Evolutionary conservation across 2,329 filamentous ascomycete species (phyloP), one percentile per base, ranked within the genome.

Genomic region (Hypoxylon sp.): DNA sequence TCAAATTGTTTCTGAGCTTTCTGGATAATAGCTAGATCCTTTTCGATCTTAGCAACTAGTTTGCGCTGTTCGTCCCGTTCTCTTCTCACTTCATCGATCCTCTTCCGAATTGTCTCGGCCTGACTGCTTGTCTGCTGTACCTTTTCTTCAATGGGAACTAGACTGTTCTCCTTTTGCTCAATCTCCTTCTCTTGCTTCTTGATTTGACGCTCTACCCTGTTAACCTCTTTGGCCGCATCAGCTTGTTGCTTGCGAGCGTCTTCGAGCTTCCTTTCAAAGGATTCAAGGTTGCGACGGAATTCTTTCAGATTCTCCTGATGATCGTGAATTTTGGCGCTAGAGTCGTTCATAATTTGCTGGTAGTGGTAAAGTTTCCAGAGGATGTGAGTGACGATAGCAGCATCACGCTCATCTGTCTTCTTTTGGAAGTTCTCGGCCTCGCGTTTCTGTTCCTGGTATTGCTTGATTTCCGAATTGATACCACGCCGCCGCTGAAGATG

Each of bases 321-420:
- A 73, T 93, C 93, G 75, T 95, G 91, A 63, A 99, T 99, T 75
- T 96, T 91, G 48, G 89, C 90, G 72, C 91, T 94, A 23, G 96
- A 97, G 73, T 95, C 92, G 73, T 98, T 93, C 84, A 99, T 98
- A 30, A 94, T 88, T 63, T 91, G 91, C 79, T 99, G 95, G 78
- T 97, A 97, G 76, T 97, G 94, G 79, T 93, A 98, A 1, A 99
- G 85, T 81, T 98, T 98, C 95, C 95, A 99, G 13, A 99, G 83
- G 34, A 97, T 94, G 72, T 98, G 95, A 0, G 92, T 94, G 60
- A 98, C 93, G 62, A 98, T 92, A 6, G 95, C 96, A 59, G 93
- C 88, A 77, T 99, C 95, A 53, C 93, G 90, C 79, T 98, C 93
- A 59, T 96, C 92, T 1, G 92, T 92, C 80, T 98, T 98, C 70